Base-by-base conservation (phyloP, 225 moss, liverwort and hornwort genomes). In the Lunularia cruciata region DNA sequence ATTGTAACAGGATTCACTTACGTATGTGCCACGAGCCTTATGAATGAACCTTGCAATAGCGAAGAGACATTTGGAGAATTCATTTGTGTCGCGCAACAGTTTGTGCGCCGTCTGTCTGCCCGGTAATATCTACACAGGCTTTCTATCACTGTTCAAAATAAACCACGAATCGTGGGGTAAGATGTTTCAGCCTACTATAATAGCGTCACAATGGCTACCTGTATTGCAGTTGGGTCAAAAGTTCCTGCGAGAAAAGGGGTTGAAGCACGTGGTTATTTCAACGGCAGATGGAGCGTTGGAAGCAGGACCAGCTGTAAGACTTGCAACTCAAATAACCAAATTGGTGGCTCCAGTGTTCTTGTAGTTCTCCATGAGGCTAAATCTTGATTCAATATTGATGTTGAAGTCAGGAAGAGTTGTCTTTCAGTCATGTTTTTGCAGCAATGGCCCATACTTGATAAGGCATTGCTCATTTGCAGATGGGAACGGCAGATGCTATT, bases 401-500 rank as follows among this genome's bases (percentile, higher is more conserved):
- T n/a, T n/a, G n/a, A n/a, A n/a, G 43, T 43, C 40, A 40, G 40
- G 40, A 5, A 40, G 40, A 40, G 16, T 1, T 16, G 11, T 43
- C 43, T n/a, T n/a, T n/a, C 39, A 39, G n/a, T 61, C 23, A 19
- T 19, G 58, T 40, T 14, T n/a, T 40, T 39, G 40, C 23, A 38
- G 38, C 5, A 8, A 60, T 23, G 12, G 22, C 19, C 20, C 6
- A 26, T 12, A 12, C 38, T 39, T 37, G 20, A 40, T 39, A 39
- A n/a, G n/a, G n/a, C n/a, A 25, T 14, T 35, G 12, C 5, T 46
- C 57, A 39, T 74, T 60, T 3, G 59, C 83, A 91, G 90, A 98
- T 98, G 98, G 98, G 98, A 39, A 98, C 93, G 73, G 91, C 98
- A 35, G 98, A 98, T 84, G 98, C 93, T 54, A 98, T 98, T 74